Conservation (phyloP, 352 stramenopile genomes). For the Phytophthora hybrid region DNA sequence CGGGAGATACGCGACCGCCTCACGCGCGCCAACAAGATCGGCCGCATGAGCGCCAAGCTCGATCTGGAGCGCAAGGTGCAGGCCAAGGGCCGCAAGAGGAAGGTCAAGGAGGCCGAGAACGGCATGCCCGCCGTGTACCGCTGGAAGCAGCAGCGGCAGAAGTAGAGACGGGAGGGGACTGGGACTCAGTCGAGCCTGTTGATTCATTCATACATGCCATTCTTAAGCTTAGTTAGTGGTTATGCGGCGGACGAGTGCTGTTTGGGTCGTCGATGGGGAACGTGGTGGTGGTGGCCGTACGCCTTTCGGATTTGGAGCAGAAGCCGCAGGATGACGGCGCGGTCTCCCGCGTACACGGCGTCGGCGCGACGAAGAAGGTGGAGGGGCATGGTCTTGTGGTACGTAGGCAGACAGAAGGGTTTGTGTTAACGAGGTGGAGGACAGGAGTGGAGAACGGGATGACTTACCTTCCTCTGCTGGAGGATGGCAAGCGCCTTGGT, state of each 20-base stretch:
- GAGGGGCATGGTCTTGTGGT: slow-evolving; percentile 56
- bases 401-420: not conserved
- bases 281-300: slow-evolving; percentile 41
- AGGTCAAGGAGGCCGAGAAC: slow-evolving; percentile 76
- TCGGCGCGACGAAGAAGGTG: slow-evolving; percentile 52
- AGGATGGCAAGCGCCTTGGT: slow-evolving; percentile 68
- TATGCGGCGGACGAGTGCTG: slow-evolving; percentile 22
- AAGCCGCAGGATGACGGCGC: slow-evolving; percentile 48
- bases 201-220: slow-evolving; percentile 33
- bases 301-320: slow-evolving; percentile 59
- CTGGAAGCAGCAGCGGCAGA: slow-evolving; percentile 91
- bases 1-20: slow-evolving; percentile 74
- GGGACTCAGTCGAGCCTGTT: not conserved
- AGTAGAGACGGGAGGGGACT: slow-evolving; percentile 41
- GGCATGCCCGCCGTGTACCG: slow-evolving; percentile 84
- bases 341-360: slow-evolving; percentile 49
- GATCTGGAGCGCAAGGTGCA: slow-evolving; percentile 88
- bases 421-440: not conserved
- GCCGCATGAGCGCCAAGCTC: slow-evolving; percentile 75
- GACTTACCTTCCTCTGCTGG: slow-evolving; percentile 65
- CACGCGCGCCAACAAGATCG: slow-evolving; percentile 71
- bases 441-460: not conserved
- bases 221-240: slow-evolving; percentile 1
- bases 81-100: slow-evolving; percentile 86
- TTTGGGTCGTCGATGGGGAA: slow-evolving; percentile 16